Conservation (phyloP, 306 rosid genomes). For the Ammopiptanthus mongolicus region DNA sequence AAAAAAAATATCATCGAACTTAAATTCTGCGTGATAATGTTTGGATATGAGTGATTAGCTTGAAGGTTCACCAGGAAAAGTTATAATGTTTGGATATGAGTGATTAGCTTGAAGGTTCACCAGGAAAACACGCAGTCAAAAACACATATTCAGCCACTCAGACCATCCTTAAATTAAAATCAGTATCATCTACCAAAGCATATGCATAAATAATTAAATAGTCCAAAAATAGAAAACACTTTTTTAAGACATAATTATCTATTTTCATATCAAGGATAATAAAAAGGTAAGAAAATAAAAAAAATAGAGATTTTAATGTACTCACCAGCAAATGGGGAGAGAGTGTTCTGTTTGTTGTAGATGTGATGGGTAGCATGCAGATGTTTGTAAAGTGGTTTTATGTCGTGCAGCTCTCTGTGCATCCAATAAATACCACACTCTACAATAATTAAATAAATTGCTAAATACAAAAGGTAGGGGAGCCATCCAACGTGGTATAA, state of each 20-base stretch:
- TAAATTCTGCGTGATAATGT: not conserved
- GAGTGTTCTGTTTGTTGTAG: constrained; percentile 91
- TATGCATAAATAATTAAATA: not conserved
- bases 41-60: not conserved
- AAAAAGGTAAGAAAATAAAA: not conserved
- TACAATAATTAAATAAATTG: constrained; percentile 53
- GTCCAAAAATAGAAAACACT: not conserved
- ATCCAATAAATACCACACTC: constrained; percentile 95
- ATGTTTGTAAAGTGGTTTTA: constrained; percentile 86
- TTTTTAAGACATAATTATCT: not conserved
- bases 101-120: not conserved
- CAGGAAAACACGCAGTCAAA: not conserved
- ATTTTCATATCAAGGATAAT: not conserved
- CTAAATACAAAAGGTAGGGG: constrained; percentile 47
- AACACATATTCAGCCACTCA: not conserved
- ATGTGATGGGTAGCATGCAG: constrained; percentile 90
- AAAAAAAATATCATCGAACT: not conserved
- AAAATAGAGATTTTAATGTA: constrained; percentile 20
- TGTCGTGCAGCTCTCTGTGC: constrained; percentile 91
- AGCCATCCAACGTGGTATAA: constrained; percentile 51
- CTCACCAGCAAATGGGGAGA: constrained; percentile 96
- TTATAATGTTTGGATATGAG: not conserved
- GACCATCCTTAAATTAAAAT: not conserved
- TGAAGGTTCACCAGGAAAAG: no score
- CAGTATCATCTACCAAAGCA: not conserved